These are phyloP conservation scores for Begonia loranthoides DNA, from an alignment of 306 rosid species.

Conservation along the genomic window DNA sequence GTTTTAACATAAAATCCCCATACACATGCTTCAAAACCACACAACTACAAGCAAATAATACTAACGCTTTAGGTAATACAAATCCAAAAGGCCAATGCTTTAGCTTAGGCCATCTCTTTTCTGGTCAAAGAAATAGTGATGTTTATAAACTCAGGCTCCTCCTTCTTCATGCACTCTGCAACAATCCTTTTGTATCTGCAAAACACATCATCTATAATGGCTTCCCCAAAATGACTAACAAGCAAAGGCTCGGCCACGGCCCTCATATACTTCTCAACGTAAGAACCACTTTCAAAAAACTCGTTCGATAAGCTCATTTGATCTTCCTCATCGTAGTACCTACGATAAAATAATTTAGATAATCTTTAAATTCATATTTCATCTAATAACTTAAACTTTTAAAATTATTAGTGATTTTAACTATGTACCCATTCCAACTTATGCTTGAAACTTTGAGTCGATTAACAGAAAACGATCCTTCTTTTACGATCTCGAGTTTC, in stretches of 20 bases:
- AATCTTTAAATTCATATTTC: no score
- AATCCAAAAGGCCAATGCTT: no score
- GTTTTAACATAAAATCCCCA: no score
- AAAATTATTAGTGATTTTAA: no score
- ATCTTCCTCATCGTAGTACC: background rate
- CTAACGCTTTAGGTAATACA: no score
- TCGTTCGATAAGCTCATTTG: background rate
- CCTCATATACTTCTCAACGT: conserved; percentile 15
- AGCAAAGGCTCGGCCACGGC: conserved; percentile 32
- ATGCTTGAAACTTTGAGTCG: conserved; percentile 9
- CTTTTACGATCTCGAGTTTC: conserved; percentile 15
- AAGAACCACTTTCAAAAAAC: background rate
- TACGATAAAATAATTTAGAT: no score
- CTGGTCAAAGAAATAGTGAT: conserved; percentile 8
- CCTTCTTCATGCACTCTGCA: conserved; percentile 8
- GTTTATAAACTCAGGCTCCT: conserved; percentile 7
- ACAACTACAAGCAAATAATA: no score
- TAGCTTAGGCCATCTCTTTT: background rate
- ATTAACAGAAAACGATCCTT: conserved; percentile 24
- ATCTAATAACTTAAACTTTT: no score
- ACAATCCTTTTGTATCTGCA: conserved; percentile 11
- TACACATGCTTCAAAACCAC: no score
- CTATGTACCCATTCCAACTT: conserved; percentile 14
- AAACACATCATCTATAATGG: conserved; percentile 25
- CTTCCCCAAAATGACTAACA: conserved; percentile 16